Evolutionary conservation across 1,284 basidiomycete species (phyloP).

Genomic region (Irpex lacteus): DNA sequence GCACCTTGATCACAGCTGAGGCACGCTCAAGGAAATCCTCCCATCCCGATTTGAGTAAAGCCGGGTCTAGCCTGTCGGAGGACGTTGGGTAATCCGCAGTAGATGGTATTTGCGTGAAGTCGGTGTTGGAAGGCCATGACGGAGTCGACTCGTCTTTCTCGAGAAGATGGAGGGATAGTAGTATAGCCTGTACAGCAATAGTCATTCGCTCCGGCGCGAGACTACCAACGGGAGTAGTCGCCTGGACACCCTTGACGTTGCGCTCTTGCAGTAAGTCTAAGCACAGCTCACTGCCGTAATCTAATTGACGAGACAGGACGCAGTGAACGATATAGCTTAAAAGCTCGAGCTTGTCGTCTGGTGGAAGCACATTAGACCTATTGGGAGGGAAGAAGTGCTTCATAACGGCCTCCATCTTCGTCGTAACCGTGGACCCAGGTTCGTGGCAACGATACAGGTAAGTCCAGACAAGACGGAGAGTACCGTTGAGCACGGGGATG

Average conservation of each 20-base stretch:
- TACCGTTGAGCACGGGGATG: conserved; percentile 78
- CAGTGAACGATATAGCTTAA: conserved; percentile 84
- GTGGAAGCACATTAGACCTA: conserved; percentile 59
- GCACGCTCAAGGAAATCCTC: conserved; percentile 74
- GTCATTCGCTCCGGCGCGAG: conserved; percentile 73
- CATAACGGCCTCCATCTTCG: conserved; percentile 77
- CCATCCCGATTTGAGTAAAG: conserved; percentile 66
- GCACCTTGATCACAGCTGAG: conserved; percentile 57
- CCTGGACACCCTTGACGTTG: conserved; percentile 39
- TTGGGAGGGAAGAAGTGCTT: conserved; percentile 81
- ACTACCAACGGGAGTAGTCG: conserved; percentile 40
- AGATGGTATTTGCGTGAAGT: conserved; percentile 64
- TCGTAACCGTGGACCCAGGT: conserved; percentile 71
- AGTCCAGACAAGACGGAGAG: conserved; percentile 87
- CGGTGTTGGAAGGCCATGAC: conserved; percentile 73
- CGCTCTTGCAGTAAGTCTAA: conserved; percentile 77
- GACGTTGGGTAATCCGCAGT: conserved; percentile 71
- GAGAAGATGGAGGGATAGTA: conserved; percentile 69
- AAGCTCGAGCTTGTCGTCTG: conserved; percentile 76
- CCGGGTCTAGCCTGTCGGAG: conserved; percentile 57
- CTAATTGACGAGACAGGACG: conserved; percentile 81
- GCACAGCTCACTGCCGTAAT: conserved; percentile 83
- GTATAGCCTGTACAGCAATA: conserved; percentile 76
- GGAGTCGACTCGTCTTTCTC: conserved; percentile 71
- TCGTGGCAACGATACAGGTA: conserved; percentile 94